Base-by-base conservation (phyloP, 148 eudicot genomes). In the Diospyros lotus region DNA sequence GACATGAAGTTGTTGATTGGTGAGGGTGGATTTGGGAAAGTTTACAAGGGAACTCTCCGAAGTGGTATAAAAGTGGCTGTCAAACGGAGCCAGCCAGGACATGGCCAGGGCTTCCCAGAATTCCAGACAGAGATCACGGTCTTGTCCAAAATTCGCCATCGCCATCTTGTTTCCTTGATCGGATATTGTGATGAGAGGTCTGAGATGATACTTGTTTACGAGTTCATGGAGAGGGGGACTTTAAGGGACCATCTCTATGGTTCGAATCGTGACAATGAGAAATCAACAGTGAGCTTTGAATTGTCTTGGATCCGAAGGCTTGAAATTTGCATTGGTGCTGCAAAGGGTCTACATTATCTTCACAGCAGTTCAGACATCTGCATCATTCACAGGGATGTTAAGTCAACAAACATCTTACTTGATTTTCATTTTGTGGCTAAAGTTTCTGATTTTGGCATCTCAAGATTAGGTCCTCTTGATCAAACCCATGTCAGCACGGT, bases 331-430 rank as follows among this genome's bases (percentile, higher is more conserved):
- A 80, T 85, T 41, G 87, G 85, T 28, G 87, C 87, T 15, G 84
- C 91, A 0, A 78, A 75, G 68, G 89, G 91, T 18, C 69, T 88
- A 12, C 83, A 88, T 51, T 86, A 87, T 70, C 91, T 87, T 55
- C 91, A 87, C 58, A 77, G 84, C 2, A 84, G 89, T 17, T 63
- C 81, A 9, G 79, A 77, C 9, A 80, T 73, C 40, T 85, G 85
- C 58, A 84, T 89, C 76, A 86, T 89, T 64, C 92, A 89, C 53
- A 87, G 92, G 4, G 92, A 89, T 77, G 85, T 89, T 10, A 89
- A 89, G 78, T 84, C 92, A 12, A 89, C 89, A 2, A 89, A 89
- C 78, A 86, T 89, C 62, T 71, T 89, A 56, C 83, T 89, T 12
- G 88, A 89, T 72, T 76, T 78, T n/a, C 64, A 87, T 12, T 82